Conservation (phyloP, 2,329 filamentous ascomycete species). For the Purpureocillium takamizusanense region DNA sequence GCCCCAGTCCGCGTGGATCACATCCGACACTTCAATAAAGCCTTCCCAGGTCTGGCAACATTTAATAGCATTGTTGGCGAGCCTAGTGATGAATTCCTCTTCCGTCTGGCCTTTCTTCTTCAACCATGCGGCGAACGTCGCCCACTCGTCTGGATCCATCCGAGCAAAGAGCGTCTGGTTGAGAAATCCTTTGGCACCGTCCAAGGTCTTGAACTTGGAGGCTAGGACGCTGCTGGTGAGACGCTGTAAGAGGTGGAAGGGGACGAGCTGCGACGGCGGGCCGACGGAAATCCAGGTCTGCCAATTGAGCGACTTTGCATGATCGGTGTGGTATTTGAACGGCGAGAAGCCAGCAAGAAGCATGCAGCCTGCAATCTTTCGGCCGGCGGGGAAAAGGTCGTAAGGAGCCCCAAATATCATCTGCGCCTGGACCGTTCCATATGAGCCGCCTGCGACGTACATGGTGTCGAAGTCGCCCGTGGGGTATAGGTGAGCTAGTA, state of each 20-base stretch:
- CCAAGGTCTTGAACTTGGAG: conserved; percentile 6
- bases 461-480: conserved; percentile 6
- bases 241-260: conserved; percentile 9
- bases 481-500: conserved; percentile 10
- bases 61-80: conserved; percentile 7
- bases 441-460: conserved; percentile 12
- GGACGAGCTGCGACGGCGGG: conserved; percentile 6
- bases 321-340: conserved; percentile 8
- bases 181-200: conserved; percentile 9
- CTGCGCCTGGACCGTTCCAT: conserved; percentile 13
- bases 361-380: conserved; percentile 9
- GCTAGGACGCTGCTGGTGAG: conserved; percentile 5
- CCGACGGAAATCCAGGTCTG: conserved; percentile 11
- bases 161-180: conserved; percentile 4
- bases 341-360: conserved; percentile 11
- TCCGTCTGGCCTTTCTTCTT: conserved; percentile 4
- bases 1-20: conserved; percentile 14
- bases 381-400: conserved; percentile 9
- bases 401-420: conserved; percentile 13
- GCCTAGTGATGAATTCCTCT: conserved; percentile 3
- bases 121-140: conserved; percentile 3
- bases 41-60: conserved; percentile 12
- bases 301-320: conserved; percentile 10
- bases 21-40: conserved; percentile 13
- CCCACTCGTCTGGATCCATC: conserved; percentile 9